Evolutionary conservation across 331 rosid species (phyloP).

Genomic region (Quercus phellos): DNA sequence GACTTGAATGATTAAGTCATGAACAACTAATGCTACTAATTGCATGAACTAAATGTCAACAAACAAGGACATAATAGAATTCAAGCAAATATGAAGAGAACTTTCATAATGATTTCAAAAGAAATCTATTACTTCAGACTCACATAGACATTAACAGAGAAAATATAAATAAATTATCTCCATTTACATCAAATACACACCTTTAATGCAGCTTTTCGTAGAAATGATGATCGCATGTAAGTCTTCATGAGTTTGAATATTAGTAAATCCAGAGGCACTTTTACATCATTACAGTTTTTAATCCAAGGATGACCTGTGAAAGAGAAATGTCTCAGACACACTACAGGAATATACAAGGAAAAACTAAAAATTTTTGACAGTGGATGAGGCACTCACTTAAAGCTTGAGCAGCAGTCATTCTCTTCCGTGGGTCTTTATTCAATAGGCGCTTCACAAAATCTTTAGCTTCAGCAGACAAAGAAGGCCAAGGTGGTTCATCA

Average conservation of each 20-base stretch:
- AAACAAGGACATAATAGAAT: neutral
- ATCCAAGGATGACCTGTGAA: constrained; percentile 92
- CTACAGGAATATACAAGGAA: constrained; percentile 5
- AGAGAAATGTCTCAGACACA: constrained; percentile 27
- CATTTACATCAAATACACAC: constrained; percentile 36
- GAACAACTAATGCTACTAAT: neutral
- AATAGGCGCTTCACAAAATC: constrained; percentile 83
- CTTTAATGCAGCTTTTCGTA: constrained; percentile 86
- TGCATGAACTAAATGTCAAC: neutral
- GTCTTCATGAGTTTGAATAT: constrained; percentile 79
- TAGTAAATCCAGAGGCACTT: constrained; percentile 70
- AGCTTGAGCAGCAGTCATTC: constrained; percentile 93
- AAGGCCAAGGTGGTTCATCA: constrained; percentile 93
- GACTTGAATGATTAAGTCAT: neutral
- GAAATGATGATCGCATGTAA: constrained; percentile 84
- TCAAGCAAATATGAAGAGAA: neutral
- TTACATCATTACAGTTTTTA: constrained; percentile 47
- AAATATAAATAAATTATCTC: neutral
- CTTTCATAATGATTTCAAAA: neutral
- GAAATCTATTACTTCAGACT: neutral
- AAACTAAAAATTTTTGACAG: neutral
- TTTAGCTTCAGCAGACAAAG: constrained; percentile 62
- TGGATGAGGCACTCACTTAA: constrained; percentile 46
- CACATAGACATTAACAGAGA: neutral
- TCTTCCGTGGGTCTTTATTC: constrained; percentile 86